phyloP scores from a whole-genome alignment of 805 yeast species.

The Jamesozyma gamospora region DNA sequence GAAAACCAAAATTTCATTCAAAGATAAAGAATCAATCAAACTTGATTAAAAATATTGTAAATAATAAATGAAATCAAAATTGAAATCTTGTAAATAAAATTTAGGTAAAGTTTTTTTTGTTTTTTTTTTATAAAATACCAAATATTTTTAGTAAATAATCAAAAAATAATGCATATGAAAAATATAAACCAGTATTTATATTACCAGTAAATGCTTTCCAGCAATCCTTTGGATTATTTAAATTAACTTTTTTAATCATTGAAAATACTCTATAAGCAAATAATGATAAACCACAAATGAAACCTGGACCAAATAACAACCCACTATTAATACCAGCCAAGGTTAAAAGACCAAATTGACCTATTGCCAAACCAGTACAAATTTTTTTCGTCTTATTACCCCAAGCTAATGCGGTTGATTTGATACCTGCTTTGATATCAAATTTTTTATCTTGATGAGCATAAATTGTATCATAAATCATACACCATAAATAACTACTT shows the following conservation, averaged over 20 bases:
- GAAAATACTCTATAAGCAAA: conserved; percentile 60
- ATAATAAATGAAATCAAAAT: neutral
- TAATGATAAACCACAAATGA: conserved; percentile 50
- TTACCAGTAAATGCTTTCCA: conserved; percentile 74
- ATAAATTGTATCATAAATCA: conserved; percentile 91
- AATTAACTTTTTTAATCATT: conserved; percentile 65
- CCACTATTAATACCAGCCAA: conserved; percentile 67
- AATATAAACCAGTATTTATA: conserved; percentile 62
- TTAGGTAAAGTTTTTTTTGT: too few relatives aligned
- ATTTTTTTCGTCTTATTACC: conserved; percentile 63
- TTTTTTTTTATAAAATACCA: conserved; percentile 21
- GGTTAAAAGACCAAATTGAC: conserved; percentile 56
- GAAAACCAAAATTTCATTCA: conserved; percentile 15
- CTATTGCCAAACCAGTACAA: conserved; percentile 49
- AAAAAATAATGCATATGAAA: conserved; percentile 54
- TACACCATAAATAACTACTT: conserved; percentile 82
- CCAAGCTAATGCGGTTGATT: conserved; percentile 95
- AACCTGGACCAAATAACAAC: conserved; percentile 69
- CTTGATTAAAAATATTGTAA: conserved; percentile 5
- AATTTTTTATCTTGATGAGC: conserved; percentile 95
- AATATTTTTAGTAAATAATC: conserved; percentile 46
- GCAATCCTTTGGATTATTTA: conserved; percentile 72
- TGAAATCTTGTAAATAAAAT: neutral
- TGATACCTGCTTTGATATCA: conserved; percentile 84
- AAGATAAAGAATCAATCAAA: neutral